Evolutionary conservation across 176 grass and related monocot species (phyloP).

Genomic region (Cenchrus purpureus): DNA sequence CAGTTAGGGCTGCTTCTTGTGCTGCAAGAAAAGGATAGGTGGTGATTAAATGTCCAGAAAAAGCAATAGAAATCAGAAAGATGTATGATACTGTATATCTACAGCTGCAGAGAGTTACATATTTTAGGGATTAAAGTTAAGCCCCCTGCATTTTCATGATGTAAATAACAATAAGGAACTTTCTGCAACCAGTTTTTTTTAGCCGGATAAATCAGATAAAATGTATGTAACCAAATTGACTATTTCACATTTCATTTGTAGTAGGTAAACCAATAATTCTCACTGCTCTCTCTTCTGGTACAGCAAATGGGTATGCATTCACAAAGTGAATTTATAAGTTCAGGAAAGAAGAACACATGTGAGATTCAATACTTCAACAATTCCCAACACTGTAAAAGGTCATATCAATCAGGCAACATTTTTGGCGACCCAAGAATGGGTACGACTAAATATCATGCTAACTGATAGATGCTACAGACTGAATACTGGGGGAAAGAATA

Average conservation of each 20-base stretch:
- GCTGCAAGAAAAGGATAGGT: background rate
- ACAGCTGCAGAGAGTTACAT: background rate
- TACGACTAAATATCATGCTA: background rate
- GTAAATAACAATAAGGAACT: background rate
- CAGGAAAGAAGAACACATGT: slow-evolving; percentile 12
- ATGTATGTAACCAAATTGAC: background rate
- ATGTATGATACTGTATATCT: background rate
- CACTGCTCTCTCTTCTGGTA: background rate
- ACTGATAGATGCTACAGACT: background rate
- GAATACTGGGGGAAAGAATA: background rate
- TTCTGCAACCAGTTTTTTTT: background rate
- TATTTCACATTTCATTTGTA: background rate
- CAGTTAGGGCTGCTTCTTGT: background rate
- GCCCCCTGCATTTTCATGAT: background rate
- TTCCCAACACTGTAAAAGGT: background rate
- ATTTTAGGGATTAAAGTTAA: background rate
- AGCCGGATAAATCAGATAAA: background rate
- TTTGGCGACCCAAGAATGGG: background rate
- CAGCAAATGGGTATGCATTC: background rate
- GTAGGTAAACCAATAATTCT: background rate
- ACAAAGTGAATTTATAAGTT: background rate
- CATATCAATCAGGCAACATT: background rate
- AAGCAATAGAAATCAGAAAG: background rate
- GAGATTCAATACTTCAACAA: slow-evolving; percentile 5
- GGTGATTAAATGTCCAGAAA: background rate